phyloP scores from a whole-genome alignment of 345 rosid genomes.

The Tarenaya hassleriana region DNA sequence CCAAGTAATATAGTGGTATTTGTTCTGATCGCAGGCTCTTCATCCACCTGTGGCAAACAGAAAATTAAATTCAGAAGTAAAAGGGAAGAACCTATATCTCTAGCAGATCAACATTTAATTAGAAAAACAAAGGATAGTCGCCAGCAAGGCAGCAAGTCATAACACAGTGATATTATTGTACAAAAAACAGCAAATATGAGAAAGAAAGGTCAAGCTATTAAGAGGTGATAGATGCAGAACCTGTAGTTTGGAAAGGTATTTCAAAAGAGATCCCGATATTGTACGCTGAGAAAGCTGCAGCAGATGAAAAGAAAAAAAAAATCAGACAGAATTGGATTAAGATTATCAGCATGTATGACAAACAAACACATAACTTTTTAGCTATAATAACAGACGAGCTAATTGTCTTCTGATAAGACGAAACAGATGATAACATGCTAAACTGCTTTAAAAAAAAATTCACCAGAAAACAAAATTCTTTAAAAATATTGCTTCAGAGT shows the following conservation, averaged over 20 bases:
- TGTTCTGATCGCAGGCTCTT: constrained; percentile 96
- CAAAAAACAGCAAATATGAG: not conserved
- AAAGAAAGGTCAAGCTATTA: not conserved
- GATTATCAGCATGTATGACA: too few species aligned
- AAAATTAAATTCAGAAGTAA: constrained; percentile 9
- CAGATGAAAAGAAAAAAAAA: constrained; percentile 17
- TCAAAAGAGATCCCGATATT: constrained; percentile 78
- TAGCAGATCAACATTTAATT: constrained; percentile 2
- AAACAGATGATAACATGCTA: not conserved
- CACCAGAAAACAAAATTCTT: too few species aligned
- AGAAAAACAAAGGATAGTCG: not conserved
- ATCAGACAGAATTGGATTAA: constrained; percentile 15
- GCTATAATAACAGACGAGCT: not conserved
- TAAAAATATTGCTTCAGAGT: too few species aligned
- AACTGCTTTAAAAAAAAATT: too few species aligned
- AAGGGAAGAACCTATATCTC: not conserved
- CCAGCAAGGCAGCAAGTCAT: not conserved
- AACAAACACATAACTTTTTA: not conserved
- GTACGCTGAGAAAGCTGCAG: constrained; percentile 97
- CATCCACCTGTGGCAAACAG: constrained; percentile 70
- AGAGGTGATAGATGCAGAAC: constrained; percentile 30
- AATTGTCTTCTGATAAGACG: not conserved
- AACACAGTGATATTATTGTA: not conserved
- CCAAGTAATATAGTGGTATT: constrained; percentile 98
- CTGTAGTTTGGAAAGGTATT: constrained; percentile 94